phyloP scores from a whole-genome alignment of 192 early-diverging fungal species.

The Glomus cerebriforme region DNA sequence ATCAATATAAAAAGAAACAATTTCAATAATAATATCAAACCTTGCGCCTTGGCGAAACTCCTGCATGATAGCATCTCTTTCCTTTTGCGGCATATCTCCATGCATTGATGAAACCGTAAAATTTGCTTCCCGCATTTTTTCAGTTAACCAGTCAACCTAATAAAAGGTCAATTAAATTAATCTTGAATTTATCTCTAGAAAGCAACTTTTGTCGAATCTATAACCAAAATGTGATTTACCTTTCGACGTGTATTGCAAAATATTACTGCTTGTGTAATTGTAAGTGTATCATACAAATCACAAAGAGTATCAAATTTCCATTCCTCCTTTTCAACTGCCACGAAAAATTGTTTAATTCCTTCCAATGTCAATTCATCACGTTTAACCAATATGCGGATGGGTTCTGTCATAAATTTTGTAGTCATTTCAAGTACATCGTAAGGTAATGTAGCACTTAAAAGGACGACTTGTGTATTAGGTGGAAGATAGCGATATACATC shows the following conservation, averaged over 20 bases:
- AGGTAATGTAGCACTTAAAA: conserved; percentile 91
- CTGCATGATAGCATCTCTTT: conserved; percentile 96
- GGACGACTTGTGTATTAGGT: conserved; percentile 88
- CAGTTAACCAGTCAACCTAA: conserved; percentile 93
- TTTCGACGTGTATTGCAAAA: conserved; percentile 97
- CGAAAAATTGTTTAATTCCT: conserved; percentile 99
- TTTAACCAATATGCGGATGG: conserved; percentile 94
- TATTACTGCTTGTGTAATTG: conserved; percentile 98
- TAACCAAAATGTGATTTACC: conserved; percentile 39
- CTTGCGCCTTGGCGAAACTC: conserved; percentile 92
- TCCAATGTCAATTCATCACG: conserved; percentile 98
- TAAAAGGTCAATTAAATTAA: too few species aligned
- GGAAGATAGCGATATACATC: conserved; percentile 92
- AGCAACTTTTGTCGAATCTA: neutral
- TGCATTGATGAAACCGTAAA: conserved; percentile 99
- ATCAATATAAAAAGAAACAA: neutral
- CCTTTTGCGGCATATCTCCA: conserved; percentile 98
- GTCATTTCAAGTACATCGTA: conserved; percentile 97
- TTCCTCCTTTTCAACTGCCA: conserved; percentile 95
- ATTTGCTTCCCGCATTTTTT: conserved; percentile 94
- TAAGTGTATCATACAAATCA: conserved; percentile 95
- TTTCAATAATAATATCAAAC: conserved; percentile 38
- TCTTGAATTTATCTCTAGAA: neutral
- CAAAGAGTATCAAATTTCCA: conserved; percentile 99
- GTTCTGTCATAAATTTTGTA: conserved; percentile 96